A percentile compares a stretch with the other conserved stretches of the same genome.
These are phyloP conservation scores for Leccinum ochraceum DNA, from an alignment of 768 basidiomycete species.

Conservation along the genomic window DNA sequence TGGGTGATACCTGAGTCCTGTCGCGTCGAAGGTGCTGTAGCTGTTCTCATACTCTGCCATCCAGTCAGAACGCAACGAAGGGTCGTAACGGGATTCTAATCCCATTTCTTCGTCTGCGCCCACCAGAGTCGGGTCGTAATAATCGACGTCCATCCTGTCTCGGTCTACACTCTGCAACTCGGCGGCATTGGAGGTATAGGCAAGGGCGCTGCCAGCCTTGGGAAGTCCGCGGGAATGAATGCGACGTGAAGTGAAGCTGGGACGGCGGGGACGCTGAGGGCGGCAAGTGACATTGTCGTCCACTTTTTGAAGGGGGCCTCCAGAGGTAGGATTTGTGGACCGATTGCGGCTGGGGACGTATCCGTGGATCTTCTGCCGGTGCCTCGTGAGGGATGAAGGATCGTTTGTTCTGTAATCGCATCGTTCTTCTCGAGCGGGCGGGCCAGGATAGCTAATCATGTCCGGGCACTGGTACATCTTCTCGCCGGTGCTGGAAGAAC, in stretches of 20 bases:
- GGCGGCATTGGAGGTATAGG: background rate
- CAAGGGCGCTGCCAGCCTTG: background rate
- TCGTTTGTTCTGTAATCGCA: slow-evolving; percentile 29
- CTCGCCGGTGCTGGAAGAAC: slow-evolving; percentile 24
- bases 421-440: background rate
- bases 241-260: background rate
- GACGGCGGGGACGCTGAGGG: background rate
- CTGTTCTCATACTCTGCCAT: slow-evolving; percentile 16
- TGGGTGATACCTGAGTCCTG: background rate
- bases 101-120: slow-evolving; percentile 7
- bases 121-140: background rate
- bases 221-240: background rate
- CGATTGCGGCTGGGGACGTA: slow-evolving; percentile 14
- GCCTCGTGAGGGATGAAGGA: slow-evolving; percentile 28
- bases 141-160: background rate
- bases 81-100: slow-evolving; percentile 10
- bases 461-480: slow-evolving; percentile 20
- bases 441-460: background rate
- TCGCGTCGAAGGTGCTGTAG: slow-evolving; percentile 3
- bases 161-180: background rate
- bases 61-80: slow-evolving; percentile 10
- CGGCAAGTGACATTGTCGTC: slow-evolving; percentile 2
- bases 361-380: slow-evolving; percentile 25
- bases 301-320: background rate
- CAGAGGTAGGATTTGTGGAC: background rate